Conservation (phyloP, 805 yeast genomes). For the Hanseniaspora clermontiae region DNA sequence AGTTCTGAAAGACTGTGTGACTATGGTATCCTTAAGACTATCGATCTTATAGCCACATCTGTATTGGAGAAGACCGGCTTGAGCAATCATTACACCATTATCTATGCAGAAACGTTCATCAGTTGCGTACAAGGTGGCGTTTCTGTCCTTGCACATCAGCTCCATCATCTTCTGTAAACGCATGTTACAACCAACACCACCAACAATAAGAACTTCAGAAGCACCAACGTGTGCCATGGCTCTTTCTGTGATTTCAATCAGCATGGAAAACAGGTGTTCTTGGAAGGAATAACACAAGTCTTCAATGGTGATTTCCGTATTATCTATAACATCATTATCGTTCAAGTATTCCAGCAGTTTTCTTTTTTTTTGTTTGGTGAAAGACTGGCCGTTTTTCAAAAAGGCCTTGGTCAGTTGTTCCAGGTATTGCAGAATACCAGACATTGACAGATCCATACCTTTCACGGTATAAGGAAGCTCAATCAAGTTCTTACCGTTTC, state of each 20-base stretch:
- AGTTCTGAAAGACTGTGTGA: constrained; percentile 87
- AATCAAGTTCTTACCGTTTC: constrained; percentile 45
- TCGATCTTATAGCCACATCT: constrained; percentile 60
- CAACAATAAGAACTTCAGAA: constrained; percentile 82
- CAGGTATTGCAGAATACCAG: constrained; percentile 80
- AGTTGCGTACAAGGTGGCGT: constrained; percentile 81
- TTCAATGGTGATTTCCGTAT: constrained; percentile 47
- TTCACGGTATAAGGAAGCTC: constrained; percentile 90
- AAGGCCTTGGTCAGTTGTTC: constrained; percentile 70
- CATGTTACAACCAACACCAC: constrained; percentile 96
- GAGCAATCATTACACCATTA: constrained; percentile 98
- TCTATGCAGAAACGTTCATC: constrained; percentile 96
- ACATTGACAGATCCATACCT: constrained; percentile 96
- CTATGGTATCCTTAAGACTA: constrained; percentile 56
- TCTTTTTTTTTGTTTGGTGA: constrained; percentile 28
- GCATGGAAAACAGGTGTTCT: constrained; percentile 86
- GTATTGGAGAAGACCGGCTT: constrained; percentile 80
- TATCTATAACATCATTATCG: constrained; percentile 3
- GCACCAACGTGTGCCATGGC: constrained; percentile 96
- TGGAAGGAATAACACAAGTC: constrained; percentile 89
- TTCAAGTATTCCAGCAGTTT: constrained; percentile 25
- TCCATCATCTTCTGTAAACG: constrained; percentile 93
- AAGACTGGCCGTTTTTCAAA: constrained; percentile 33
- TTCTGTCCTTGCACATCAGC: constrained; percentile 76
- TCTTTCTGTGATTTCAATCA: constrained; percentile 92